Conservation (phyloP, 2,329 filamentous ascomycete genomes). For the Cladosporium velox region DNA sequence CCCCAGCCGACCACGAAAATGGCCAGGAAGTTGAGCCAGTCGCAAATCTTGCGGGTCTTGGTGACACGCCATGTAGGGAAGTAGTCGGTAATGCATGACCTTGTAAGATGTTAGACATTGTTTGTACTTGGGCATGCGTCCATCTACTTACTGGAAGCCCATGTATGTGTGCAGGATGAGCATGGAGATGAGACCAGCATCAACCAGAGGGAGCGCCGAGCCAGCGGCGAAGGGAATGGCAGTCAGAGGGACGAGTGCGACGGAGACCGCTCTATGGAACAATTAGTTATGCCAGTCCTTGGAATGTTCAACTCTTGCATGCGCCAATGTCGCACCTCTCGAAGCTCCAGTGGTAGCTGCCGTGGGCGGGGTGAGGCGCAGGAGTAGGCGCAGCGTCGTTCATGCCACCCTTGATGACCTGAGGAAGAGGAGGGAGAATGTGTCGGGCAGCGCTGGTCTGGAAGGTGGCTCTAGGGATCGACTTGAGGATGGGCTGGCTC, state of each 20-base stretch:
- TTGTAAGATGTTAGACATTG: constrained; percentile 32
- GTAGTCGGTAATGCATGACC: constrained; percentile 84
- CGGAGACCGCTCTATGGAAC: constrained; percentile 57
- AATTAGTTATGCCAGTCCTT: constrained; percentile 7
- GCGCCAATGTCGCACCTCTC: constrained; percentile 59
- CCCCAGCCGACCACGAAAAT: constrained; percentile 83
- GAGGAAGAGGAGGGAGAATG: constrained; percentile 81
- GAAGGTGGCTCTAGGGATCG: constrained; percentile 69
- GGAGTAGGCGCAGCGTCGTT: constrained; percentile 85
- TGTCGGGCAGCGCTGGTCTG: constrained; percentile 75
- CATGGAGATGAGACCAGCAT: constrained; percentile 80
- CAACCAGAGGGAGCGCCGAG: constrained; percentile 83
- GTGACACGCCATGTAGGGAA: constrained; percentile 73
- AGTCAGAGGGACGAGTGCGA: constrained; percentile 79
- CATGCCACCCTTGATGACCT: constrained; percentile 54
- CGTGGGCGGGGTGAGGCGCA: constrained; percentile 72
- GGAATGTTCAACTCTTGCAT: constrained; percentile 5
- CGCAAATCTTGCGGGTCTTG: constrained; percentile 63
- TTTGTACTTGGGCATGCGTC: neutral
- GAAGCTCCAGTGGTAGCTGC: constrained; percentile 98
- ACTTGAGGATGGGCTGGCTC: constrained; percentile 42
- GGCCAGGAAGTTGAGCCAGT: constrained; percentile 76
- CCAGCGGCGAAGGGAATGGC: constrained; percentile 90
- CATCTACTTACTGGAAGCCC: constrained; percentile 72
- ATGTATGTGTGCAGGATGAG: constrained; percentile 93